These are phyloP conservation scores for Hamamelis virginiana DNA, from an alignment of 164 flowering plant species.

Conservation along the genomic window DNA sequence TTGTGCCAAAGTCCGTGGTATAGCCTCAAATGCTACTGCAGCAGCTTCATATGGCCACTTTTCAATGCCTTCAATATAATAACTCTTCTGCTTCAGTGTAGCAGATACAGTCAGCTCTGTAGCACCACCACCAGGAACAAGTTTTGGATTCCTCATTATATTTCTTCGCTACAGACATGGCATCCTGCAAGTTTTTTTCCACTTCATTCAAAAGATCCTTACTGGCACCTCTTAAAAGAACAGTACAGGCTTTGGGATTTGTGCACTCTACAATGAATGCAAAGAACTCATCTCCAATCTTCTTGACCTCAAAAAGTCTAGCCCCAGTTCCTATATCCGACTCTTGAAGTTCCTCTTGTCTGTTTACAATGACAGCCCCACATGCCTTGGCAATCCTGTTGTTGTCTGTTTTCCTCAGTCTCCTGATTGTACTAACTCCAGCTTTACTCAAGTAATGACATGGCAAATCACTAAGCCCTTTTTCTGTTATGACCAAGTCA, in stretches of 20 bases:
- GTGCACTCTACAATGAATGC: slow-evolving; percentile 84
- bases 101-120: slow-evolving; percentile 96
- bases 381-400: slow-evolving; percentile 96
- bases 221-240: slow-evolving; percentile 91
- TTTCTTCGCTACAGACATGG: slow-evolving; percentile 94
- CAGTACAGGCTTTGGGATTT: slow-evolving; percentile 94
- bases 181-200: slow-evolving; percentile 97
- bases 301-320: slow-evolving; percentile 91
- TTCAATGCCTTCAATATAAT: slow-evolving; percentile 87
- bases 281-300: slow-evolving; percentile 95
- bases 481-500: too few relatives aligned
- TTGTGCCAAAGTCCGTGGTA: slow-evolving; percentile 87
- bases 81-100: slow-evolving; percentile 88
- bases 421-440: slow-evolving; percentile 89
- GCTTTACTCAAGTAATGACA: slow-evolving; percentile 92
- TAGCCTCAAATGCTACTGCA: slow-evolving; percentile 91
- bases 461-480: slow-evolving; percentile 95
- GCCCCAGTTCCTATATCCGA: slow-evolving; percentile 95
- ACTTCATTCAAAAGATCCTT: slow-evolving; percentile 98
- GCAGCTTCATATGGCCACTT: too few relatives aligned
- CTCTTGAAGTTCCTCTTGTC: slow-evolving; percentile 96
- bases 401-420: slow-evolving; percentile 90
- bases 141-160: slow-evolving; percentile 88
- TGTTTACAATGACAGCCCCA: slow-evolving; percentile 92
- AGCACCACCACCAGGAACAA: slow-evolving; percentile 98